A percentile compares a stretch with the other conserved stretches of the same genome.
Conservation (phyloP, 208 protist genomes). For the Trypanosoma vivax region DNA sequence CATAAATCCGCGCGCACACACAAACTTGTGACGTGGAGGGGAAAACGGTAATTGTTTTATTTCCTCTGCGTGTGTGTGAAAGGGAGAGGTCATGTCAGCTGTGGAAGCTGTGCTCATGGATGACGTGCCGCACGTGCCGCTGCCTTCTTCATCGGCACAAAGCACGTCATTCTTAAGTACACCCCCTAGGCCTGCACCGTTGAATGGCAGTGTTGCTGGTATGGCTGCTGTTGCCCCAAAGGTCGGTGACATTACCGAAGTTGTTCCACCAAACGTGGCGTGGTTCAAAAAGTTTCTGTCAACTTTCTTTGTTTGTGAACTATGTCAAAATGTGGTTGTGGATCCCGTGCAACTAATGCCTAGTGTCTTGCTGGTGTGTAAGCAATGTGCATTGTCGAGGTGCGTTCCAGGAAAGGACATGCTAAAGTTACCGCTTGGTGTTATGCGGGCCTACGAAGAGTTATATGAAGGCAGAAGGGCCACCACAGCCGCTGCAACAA, state of each 20-base stretch:
- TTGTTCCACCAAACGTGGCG: neutral
- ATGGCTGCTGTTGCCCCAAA: neutral
- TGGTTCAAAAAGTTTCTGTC: slow-evolving; percentile 31
- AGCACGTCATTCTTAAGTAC: slow-evolving; percentile 11
- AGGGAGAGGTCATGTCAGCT: slow-evolving; percentile 7
- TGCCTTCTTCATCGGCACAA: slow-evolving; percentile 14
- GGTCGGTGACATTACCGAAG: neutral
- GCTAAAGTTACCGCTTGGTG: slow-evolving; percentile 29
- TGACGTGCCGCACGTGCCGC: neutral
- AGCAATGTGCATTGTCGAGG: slow-evolving; percentile 26
- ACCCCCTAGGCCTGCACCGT: neutral
- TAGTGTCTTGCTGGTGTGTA: slow-evolving; percentile 37
- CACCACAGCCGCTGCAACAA: neutral
- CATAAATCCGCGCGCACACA: no score
- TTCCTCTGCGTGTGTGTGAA: slow-evolving; percentile 2
- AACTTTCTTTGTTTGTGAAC: slow-evolving; percentile 35
- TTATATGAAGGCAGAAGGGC: slow-evolving; percentile 11
- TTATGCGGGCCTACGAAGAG: slow-evolving; percentile 23
- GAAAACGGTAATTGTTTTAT: no score
- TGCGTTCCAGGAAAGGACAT: slow-evolving; percentile 6
- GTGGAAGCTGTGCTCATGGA: slow-evolving; percentile 13
- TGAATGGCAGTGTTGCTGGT: neutral
- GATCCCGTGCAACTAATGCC: slow-evolving; percentile 51
- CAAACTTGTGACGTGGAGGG: no score
- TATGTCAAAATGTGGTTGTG: slow-evolving; percentile 35